Conservation (phyloP, 805 yeast species). For the Candida mattraensis region DNA sequence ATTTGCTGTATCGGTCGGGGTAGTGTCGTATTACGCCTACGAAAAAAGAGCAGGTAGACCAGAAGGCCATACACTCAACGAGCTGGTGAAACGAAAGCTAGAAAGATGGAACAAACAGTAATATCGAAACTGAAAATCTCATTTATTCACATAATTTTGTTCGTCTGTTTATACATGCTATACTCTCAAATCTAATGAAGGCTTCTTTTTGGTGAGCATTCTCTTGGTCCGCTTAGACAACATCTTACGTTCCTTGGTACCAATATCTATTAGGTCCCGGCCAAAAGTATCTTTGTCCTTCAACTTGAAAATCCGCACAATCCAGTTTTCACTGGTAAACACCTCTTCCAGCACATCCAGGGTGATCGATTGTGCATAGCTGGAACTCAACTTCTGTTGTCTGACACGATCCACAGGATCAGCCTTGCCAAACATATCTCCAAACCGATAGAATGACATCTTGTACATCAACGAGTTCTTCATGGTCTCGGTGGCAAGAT, state of each 20-base stretch:
- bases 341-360: conserved; percentile 88
- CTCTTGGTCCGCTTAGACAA: conserved; percentile 29
- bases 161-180: conserved; percentile 8
- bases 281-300: conserved; percentile 88
- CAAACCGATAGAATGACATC: conserved; percentile 85
- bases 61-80: conserved; percentile 60
- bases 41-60: conserved; percentile 58
- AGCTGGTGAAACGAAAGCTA: conserved; percentile 42
- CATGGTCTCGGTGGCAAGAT: conserved; percentile 81
- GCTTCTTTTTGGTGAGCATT: conserved; percentile 28
- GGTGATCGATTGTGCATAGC: conserved; percentile 43
- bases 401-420: conserved; percentile 85
- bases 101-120: conserved; percentile 10
- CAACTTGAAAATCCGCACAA: conserved; percentile 90
- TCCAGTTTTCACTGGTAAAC: conserved; percentile 94
- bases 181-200: conserved; percentile 31
- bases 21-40: conserved; percentile 59
- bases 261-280: conserved; percentile 64
- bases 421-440: conserved; percentile 62
- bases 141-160: not conserved
- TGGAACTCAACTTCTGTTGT: conserved; percentile 52
- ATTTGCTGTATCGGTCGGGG: conserved; percentile 62
- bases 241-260: conserved; percentile 45
- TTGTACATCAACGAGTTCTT: conserved; percentile 89
- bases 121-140: not conserved